Conservation (phyloP, 139 green algal species). For the Coelastrella sp. region DNA sequence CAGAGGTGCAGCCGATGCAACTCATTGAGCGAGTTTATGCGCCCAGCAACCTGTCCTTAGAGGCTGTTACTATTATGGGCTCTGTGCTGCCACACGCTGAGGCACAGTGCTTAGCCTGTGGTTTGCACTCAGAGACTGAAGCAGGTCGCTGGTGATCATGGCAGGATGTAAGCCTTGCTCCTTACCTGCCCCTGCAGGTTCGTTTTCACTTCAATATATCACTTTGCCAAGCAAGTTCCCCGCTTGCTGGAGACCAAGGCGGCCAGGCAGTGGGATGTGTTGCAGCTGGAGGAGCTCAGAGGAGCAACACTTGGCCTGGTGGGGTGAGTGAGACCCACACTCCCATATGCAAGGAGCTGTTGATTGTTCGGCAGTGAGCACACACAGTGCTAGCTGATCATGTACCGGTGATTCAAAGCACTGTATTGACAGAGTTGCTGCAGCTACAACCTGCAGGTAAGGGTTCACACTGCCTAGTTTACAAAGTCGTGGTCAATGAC, state of each 20-base stretch:
- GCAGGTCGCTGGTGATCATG: neutral
- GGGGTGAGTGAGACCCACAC: constrained; percentile 41
- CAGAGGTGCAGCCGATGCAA: no score
- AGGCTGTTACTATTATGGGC: neutral
- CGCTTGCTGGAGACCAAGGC: constrained; percentile 49
- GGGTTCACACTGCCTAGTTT: no score
- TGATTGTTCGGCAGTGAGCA: neutral
- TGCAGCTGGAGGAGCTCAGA: constrained; percentile 68
- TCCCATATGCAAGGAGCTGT: neutral
- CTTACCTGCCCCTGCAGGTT: neutral
- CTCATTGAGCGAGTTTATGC: no score
- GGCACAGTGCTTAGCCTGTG: no score
- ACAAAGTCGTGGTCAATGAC: no score
- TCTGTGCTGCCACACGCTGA: no score
- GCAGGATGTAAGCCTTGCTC: neutral
- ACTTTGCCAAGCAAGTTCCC: constrained; percentile 68
- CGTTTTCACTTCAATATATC: neutral
- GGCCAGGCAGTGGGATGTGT: constrained; percentile 51
- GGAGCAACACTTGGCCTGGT: constrained; percentile 69
- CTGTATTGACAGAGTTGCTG: neutral
- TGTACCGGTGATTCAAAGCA: neutral
- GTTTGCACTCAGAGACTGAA: no score
- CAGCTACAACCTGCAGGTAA: neutral
- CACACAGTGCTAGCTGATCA: neutral
- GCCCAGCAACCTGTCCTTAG: no score